Percentiles rank a stretch among this genome's conserved stretches.
phyloP scores from a whole-genome alignment of 352 stramenopile genomes.

The Halophytophthora polymorphica region DNA sequence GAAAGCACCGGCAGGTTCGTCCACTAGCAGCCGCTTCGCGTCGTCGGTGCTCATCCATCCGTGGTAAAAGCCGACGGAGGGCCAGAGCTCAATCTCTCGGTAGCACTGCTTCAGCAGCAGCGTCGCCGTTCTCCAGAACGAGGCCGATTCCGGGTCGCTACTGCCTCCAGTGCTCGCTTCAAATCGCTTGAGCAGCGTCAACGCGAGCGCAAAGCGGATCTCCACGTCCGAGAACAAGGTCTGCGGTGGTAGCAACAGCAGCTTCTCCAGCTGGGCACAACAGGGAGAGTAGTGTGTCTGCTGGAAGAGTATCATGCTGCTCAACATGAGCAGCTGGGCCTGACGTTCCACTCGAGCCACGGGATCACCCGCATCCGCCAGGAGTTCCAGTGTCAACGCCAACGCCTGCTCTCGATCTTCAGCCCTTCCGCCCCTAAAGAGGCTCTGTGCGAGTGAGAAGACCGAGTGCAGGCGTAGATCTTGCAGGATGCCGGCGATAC shows the following conservation, averaged over 20 bases:
- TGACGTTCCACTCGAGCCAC: conserved; percentile 4
- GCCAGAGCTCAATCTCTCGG: conserved; percentile 49
- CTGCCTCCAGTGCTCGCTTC: conserved; percentile 1
- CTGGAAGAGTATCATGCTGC: conserved; percentile 41
- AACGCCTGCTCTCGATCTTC: conserved; percentile 21
- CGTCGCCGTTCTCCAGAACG: conserved; percentile 15
- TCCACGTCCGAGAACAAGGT: conserved; percentile 27
- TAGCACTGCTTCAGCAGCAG: conserved; percentile 37
- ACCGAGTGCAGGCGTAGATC: conserved; percentile 26
- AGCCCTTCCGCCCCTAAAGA: conserved; percentile 32
- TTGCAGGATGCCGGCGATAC: conserved; percentile 5
- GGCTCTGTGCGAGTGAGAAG: conserved; percentile 33
- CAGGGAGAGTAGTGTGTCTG: conserved; percentile 12
- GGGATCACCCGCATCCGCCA: conserved; percentile 6
- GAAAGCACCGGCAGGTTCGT: conserved; percentile 37
- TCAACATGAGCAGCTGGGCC: conserved; percentile 38
- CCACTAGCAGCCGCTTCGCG: conserved; percentile 24
- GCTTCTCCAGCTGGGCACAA: conserved; percentile 17
- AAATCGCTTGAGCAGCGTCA: conserved; percentile 22
- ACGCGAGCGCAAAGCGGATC: conserved; percentile 30
- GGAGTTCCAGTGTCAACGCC: conserved; percentile 15
- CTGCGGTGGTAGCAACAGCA: conserved; percentile 15
- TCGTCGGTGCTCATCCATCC: conserved; percentile 24
- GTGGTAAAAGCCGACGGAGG: conserved; percentile 55
- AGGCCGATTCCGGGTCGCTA: conserved; percentile 7